These are phyloP conservation scores for Cladosporium sp. DNA, from an alignment of 2,329 filamentous ascomycete genomes.

Conservation along the genomic window DNA sequence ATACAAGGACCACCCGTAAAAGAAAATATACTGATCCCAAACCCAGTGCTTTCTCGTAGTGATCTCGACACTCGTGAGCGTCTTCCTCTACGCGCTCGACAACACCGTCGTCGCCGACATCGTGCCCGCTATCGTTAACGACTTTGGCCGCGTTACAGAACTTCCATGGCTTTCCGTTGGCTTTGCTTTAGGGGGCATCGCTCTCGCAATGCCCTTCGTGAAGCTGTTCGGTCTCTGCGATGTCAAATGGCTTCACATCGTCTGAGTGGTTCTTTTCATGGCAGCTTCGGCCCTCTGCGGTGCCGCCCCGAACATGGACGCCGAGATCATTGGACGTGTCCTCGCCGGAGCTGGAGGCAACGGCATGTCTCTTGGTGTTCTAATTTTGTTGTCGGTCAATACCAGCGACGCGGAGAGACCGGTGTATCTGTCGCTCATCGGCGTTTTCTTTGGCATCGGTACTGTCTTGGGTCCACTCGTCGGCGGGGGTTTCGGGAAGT, in stretches of 20 bases:
- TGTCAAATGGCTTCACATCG: constrained; percentile 26
- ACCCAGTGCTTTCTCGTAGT: constrained; percentile 2
- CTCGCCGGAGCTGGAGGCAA: constrained; percentile 30
- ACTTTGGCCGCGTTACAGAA: not conserved
- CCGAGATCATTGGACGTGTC: constrained; percentile 31
- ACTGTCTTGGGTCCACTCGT: constrained; percentile 17
- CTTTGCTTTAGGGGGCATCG: not conserved
- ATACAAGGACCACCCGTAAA: too few relatives aligned
- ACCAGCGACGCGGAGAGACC: constrained; percentile 16
- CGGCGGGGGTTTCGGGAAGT: constrained; percentile 18
- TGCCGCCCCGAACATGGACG: constrained; percentile 28
- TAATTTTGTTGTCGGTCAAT: constrained; percentile 15
- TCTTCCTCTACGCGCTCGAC: not conserved
- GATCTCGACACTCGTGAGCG: not conserved
- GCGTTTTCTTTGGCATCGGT: constrained; percentile 21
- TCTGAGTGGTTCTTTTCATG: constrained; percentile 25
- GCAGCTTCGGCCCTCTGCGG: constrained; percentile 30
- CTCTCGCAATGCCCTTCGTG: not conserved
- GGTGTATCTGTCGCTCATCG: constrained; percentile 25
- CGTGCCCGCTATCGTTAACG: not conserved
- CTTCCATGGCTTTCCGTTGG: constrained; percentile 5
- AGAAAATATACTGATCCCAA: not conserved
- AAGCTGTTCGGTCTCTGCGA: constrained; percentile 24
- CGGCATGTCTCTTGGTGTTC: constrained; percentile 30
- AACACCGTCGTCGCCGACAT: not conserved